Percentiles rank a stretch among this genome's conserved stretches.
Evolutionary conservation across 2,329 filamentous ascomycete species (phyloP).

Genomic region (Blumeriella jaapii): DNA sequence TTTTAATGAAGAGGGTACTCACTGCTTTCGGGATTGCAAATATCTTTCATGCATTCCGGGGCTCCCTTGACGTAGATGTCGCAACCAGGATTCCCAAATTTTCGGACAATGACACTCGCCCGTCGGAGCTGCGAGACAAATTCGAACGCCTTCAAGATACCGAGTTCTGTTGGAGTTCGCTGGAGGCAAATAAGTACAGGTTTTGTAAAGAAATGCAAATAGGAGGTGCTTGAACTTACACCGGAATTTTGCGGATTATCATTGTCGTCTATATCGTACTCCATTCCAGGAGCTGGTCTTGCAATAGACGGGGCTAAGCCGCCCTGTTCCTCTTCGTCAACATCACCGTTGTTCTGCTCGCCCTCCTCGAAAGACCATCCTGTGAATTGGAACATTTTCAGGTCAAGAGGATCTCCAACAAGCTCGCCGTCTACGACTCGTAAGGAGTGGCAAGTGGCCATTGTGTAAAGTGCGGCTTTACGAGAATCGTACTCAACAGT

Average conservation of each 20-base stretch:
- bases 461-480: slow-evolving; percentile 73
- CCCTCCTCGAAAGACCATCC: slow-evolving; percentile 88
- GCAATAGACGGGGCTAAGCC: slow-evolving; percentile 82
- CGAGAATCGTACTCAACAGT: slow-evolving; percentile 47
- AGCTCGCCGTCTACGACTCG: slow-evolving; percentile 79
- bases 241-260: slow-evolving; percentile 25
- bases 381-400: slow-evolving; percentile 99
- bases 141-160: slow-evolving; percentile 84
- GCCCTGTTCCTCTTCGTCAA: slow-evolving; percentile 62
- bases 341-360: slow-evolving; percentile 50
- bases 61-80: slow-evolving; percentile 94
- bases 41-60: slow-evolving; percentile 90
- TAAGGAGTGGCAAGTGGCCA: slow-evolving; percentile 95
- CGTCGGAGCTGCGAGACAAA: slow-evolving; percentile 88
- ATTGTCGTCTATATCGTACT: slow-evolving; percentile 44
- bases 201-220: neutral
- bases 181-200: slow-evolving; percentile 8
- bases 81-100: slow-evolving; percentile 73
- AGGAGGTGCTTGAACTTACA: slow-evolving; percentile 16
- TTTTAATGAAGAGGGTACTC: too few relatives aligned
- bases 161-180: slow-evolving; percentile 62
- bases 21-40: slow-evolving; percentile 75
- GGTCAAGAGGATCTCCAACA: slow-evolving; percentile 83
- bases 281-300: slow-evolving; percentile 55
- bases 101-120: slow-evolving; percentile 83